Conservation (phyloP, 306 rosid species). For the Cotoneaster glaucophyllus region DNA sequence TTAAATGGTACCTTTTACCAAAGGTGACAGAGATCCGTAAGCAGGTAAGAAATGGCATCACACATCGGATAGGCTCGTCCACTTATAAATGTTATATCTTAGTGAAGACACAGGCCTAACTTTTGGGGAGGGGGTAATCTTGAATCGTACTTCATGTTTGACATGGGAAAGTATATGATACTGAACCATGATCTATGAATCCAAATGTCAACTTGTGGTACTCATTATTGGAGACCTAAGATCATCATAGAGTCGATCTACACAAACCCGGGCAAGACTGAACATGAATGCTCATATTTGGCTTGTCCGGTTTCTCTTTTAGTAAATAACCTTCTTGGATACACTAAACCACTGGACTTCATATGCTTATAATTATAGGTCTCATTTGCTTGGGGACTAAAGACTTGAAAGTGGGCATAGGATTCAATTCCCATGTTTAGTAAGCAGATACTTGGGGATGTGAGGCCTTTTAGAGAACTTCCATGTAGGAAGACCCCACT, state of each 20-base stretch:
- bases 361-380: background rate
- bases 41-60: background rate
- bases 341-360: background rate
- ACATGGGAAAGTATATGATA: background rate
- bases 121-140: background rate
- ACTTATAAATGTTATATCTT: background rate
- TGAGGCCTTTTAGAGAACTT: no score
- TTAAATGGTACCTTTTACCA: background rate
- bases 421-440: background rate
- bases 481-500: no score
- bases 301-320: background rate
- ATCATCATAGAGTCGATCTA: background rate
- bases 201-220: background rate
- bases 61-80: background rate
- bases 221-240: background rate
- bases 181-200: background rate
- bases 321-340: no score
- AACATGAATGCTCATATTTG: background rate
- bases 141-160: background rate
- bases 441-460: background rate
- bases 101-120: background rate
- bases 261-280: background rate
- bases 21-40: background rate
- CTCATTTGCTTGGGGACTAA: background rate
- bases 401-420: background rate